A percentile compares a stretch with the other conserved stretches of the same genome.
Conservation (phyloP, 2,329 filamentous ascomycete species). For the Atkinsonella texensis region DNA sequence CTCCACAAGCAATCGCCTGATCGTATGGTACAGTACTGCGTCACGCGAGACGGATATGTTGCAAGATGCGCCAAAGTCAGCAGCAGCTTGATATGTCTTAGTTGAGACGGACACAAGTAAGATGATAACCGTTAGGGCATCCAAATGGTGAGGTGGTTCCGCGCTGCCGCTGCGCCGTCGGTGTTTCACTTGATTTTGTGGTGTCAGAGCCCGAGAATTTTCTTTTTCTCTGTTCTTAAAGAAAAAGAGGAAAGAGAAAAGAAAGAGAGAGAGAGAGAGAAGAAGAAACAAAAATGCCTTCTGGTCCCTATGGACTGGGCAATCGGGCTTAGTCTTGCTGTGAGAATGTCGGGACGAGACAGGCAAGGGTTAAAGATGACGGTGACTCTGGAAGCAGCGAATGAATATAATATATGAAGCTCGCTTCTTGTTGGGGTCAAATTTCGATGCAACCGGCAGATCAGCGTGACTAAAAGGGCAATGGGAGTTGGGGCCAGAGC, state of each 20-base stretch:
- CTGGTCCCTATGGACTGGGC: background rate
- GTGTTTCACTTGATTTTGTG: background rate
- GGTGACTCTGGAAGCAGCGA: background rate
- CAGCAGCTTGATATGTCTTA: background rate
- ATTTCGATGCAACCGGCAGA: background rate
- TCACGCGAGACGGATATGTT: background rate
- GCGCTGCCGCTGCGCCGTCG: background rate
- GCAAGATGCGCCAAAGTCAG: background rate
- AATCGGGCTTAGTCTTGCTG: background rate
- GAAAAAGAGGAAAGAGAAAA: too few relatives aligned
- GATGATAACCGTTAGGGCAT: background rate
- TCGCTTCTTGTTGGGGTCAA: background rate
- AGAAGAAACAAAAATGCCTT: background rate
- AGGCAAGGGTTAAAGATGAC: background rate
- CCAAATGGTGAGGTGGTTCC: too few relatives aligned
- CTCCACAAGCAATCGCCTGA: background rate
- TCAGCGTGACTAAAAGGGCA: conserved; percentile 3
- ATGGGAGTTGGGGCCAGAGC: background rate
- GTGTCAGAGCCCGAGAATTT: background rate
- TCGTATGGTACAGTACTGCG: background rate
- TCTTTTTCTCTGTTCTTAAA: background rate
- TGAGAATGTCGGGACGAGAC: background rate
- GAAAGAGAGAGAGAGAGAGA: too few relatives aligned
- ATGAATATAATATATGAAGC: background rate
- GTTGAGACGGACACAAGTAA: background rate